These are phyloP conservation scores for Babesia bovis DNA, from an alignment of 169 alveolate species.

Conservation along the genomic window DNA sequence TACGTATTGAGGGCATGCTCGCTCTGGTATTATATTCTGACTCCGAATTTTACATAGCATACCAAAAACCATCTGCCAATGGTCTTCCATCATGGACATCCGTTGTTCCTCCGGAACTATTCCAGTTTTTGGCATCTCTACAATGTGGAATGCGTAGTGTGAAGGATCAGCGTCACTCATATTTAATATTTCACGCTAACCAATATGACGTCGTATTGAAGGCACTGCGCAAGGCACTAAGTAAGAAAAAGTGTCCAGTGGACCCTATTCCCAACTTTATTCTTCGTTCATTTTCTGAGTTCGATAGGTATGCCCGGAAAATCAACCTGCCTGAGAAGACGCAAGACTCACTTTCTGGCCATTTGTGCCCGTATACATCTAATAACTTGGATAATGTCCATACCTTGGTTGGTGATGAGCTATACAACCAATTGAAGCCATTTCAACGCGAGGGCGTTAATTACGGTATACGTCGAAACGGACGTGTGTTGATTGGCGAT, in stretches of 20 bases:
- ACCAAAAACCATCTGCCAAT: not conserved
- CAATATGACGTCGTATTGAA: constrained; percentile 65
- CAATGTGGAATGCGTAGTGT: constrained; percentile 33
- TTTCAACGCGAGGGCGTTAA: constrained; percentile 94
- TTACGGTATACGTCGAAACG: constrained; percentile 88
- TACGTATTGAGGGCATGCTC: constrained; percentile 35
- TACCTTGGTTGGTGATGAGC: constrained; percentile 65
- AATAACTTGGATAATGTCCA: constrained; percentile 45
- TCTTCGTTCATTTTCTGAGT: constrained; percentile 64
- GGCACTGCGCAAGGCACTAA: constrained; percentile 19
- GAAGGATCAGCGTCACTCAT: constrained; percentile 41
- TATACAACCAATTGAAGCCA: constrained; percentile 76
- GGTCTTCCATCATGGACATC: constrained; percentile 14
- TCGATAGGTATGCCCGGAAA: constrained; percentile 52
- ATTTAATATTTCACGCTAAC: constrained; percentile 61
- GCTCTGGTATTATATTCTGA: constrained; percentile 61
- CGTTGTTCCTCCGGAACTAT: constrained; percentile 18
- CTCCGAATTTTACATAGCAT: constrained; percentile 31
- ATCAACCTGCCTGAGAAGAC: constrained; percentile 64
- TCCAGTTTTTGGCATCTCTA: constrained; percentile 30
- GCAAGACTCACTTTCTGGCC: constrained; percentile 46
- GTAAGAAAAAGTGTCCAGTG: constrained; percentile 48
- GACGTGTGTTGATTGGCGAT: constrained; percentile 94
- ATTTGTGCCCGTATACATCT: constrained; percentile 58
- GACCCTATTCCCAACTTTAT: constrained; percentile 74